phyloP scores from a whole-genome alignment of 805 yeast species.

The Kuraishia capsulata region DNA sequence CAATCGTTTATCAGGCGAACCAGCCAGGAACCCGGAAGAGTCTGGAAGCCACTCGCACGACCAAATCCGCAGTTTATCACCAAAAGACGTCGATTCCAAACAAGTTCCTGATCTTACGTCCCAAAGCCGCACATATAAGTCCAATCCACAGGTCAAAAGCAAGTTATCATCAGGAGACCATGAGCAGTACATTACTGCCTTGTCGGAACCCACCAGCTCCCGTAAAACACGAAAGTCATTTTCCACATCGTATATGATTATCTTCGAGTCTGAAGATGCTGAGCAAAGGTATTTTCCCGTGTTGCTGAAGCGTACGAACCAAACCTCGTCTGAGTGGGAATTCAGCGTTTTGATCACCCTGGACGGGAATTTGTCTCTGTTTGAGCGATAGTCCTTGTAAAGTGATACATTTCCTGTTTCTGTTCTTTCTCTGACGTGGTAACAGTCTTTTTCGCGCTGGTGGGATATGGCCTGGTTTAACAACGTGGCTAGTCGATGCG shows the following conservation, averaged over 20 bases:
- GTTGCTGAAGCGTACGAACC: constrained; percentile 76
- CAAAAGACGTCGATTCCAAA: constrained; percentile 9
- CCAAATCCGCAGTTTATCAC: constrained; percentile 27
- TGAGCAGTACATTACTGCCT: constrained; percentile 53
- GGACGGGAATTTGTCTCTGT: constrained; percentile 32
- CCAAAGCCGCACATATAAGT: constrained; percentile 65
- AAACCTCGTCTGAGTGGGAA: constrained; percentile 66
- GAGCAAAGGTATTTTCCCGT: constrained; percentile 71
- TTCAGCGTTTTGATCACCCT: constrained; percentile 33
- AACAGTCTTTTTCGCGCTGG: constrained; percentile 2
- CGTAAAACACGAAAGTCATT: constrained; percentile 30
- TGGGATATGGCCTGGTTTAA: not conserved
- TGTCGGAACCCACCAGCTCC: constrained; percentile 33
- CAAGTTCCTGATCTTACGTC: constrained; percentile 32
- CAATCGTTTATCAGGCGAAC: constrained; percentile 68
- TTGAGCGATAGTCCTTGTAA: not conserved
- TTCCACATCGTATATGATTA: constrained; percentile 57
- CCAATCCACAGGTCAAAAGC: constrained; percentile 65
- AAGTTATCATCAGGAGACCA: constrained; percentile 71
- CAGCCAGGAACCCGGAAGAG: constrained; percentile 49
- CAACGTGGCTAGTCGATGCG: not conserved
- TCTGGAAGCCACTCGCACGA: constrained; percentile 67
- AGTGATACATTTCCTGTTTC: not conserved
- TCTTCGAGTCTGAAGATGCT: constrained; percentile 58
- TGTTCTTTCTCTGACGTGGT: not conserved